Conservation (phyloP, 768 basidiomycete genomes). For the Symmetrospora coprosmae region DNA sequence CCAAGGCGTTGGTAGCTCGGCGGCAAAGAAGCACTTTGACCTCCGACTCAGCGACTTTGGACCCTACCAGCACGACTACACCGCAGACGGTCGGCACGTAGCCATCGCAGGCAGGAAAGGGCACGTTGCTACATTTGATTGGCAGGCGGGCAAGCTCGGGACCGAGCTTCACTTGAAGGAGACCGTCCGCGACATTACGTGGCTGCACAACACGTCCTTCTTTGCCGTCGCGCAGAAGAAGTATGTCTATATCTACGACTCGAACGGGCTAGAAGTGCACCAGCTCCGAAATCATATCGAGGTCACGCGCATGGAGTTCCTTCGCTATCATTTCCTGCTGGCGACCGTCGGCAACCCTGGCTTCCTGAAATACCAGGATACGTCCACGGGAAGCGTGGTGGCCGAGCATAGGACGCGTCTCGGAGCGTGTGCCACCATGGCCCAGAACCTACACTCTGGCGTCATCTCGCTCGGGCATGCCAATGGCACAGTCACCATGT, state of each 20-base stretch:
- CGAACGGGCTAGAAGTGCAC: slow-evolving; percentile 83
- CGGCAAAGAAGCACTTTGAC: slow-evolving; percentile 47
- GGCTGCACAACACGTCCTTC: slow-evolving; percentile 80
- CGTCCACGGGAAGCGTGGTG: slow-evolving; percentile 75
- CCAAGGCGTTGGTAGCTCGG: slow-evolving; percentile 35
- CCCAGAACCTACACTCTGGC: slow-evolving; percentile 83
- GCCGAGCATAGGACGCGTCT: slow-evolving; percentile 79
- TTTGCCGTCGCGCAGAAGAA: slow-evolving; percentile 93
- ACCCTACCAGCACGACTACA: slow-evolving; percentile 69
- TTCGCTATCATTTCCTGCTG: slow-evolving; percentile 91
- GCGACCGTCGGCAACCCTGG: slow-evolving; percentile 74
- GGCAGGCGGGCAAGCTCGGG: slow-evolving; percentile 71
- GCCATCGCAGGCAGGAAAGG: slow-evolving; percentile 70
- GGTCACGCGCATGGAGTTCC: slow-evolving; percentile 73
- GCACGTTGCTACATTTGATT: slow-evolving; percentile 85
- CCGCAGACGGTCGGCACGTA: slow-evolving; percentile 76
- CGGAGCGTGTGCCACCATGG: slow-evolving; percentile 67
- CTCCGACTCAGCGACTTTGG: slow-evolving; percentile 67
- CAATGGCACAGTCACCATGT: slow-evolving; percentile 81
- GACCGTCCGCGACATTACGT: slow-evolving; percentile 86
- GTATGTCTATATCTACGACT: slow-evolving; percentile 91
- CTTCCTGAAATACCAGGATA: slow-evolving; percentile 90
- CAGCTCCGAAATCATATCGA: slow-evolving; percentile 70
- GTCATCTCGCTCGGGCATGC: slow-evolving; percentile 88
- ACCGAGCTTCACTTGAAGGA: slow-evolving; percentile 78